These are phyloP conservation scores for Neurospora africana DNA, from an alignment of 495 filamentous ascomycete genomes.

Conservation along the genomic window DNA sequence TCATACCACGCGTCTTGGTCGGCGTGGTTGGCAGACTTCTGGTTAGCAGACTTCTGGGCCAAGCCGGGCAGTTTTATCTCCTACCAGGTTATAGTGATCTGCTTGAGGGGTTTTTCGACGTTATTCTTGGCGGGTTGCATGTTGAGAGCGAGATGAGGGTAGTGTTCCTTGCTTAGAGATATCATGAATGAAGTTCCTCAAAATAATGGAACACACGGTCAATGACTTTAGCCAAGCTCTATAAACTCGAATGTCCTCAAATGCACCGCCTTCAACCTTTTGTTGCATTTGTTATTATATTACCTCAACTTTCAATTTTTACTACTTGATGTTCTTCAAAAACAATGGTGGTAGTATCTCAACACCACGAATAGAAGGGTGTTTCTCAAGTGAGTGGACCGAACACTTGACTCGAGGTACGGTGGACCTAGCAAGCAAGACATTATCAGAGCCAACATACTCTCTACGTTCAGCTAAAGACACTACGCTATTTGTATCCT, in stretches of 20 bases:
- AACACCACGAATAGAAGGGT: background rate
- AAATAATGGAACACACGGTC: background rate
- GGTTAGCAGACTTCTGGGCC: no score
- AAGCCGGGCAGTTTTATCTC: background rate
- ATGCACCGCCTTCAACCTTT: background rate
- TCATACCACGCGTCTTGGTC: no score
- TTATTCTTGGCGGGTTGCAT: background rate
- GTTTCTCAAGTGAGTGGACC: background rate
- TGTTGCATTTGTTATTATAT: background rate
- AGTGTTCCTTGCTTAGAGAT: background rate
- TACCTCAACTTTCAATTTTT: background rate
- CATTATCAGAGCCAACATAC: background rate
- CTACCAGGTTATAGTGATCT: background rate
- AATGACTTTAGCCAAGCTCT: background rate
- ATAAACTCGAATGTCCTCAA: background rate
- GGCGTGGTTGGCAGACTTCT: no score
- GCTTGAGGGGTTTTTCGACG: background rate
- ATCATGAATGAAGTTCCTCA: background rate
- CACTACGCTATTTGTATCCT: background rate
- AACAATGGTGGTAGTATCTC: background rate
- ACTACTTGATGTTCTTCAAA: background rate
- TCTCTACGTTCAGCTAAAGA: background rate
- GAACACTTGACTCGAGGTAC: background rate
- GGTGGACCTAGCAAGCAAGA: rapidly evolving
- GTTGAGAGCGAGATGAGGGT: background rate